phyloP scores from a whole-genome alignment of 495 filamentous ascomycete species.

The Neurospora sp. region DNA sequence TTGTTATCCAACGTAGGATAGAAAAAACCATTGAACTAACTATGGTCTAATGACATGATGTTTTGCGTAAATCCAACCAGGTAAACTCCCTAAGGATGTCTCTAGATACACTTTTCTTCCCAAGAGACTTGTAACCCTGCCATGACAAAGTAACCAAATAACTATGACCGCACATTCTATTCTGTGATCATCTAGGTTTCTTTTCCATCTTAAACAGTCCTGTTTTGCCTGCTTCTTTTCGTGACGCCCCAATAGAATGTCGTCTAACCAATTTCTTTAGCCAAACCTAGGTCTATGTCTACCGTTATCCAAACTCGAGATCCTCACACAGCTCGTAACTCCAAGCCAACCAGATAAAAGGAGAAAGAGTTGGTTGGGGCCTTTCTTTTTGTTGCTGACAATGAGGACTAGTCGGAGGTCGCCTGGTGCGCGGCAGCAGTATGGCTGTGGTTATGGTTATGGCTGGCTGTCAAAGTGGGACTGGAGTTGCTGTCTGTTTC shows the following conservation, averaged over 20 bases:
- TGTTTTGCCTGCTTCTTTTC: not conserved
- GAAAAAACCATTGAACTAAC: not conserved
- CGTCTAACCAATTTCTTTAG: not conserved
- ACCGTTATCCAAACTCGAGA: too few species aligned
- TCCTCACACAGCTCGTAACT: too few species aligned
- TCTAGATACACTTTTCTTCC: too few species aligned
- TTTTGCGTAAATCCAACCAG: not conserved
- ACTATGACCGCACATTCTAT: not conserved
- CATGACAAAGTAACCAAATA: not conserved
- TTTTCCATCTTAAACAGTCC: not conserved
- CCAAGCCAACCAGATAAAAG: too few species aligned
- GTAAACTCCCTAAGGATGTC: not conserved
- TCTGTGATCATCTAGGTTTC: not conserved
- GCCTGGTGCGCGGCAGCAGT: not conserved
- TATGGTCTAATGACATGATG: not conserved
- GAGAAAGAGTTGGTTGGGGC: too few species aligned
- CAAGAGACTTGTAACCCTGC: too few species aligned
- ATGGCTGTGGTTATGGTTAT: not conserved
- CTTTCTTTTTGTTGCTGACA: not conserved
- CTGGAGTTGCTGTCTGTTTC: not conserved
- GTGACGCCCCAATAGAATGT: not conserved
- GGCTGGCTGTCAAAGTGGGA: not conserved
- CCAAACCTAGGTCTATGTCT: too few species aligned
- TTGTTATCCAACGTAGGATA: not conserved
- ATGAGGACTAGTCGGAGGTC: not conserved